Base-by-base conservation (phyloP, 78 protist species). In the Dictyostelium brefeldianum region DNA sequence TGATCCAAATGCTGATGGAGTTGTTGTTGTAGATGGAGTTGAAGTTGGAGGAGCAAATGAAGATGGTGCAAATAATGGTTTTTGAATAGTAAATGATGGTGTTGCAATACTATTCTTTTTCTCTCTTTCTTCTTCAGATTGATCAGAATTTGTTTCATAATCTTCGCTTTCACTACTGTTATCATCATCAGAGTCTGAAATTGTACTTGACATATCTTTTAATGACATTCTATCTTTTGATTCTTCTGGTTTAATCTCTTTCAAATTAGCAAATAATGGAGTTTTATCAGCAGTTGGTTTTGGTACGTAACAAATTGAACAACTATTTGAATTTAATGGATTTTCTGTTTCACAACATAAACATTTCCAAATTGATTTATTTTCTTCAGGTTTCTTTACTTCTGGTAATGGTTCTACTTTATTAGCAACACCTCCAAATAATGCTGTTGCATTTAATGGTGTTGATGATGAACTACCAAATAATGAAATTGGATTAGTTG, bases 261-360 rank as follows among this genome's bases (percentile, higher is more conserved):
- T 36, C 5, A 36, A 36, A 36, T 36, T 36, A 36, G 43, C 56
- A 14, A 51, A 14, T 51, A 51, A 51, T 51, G 10, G 10, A 8
- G 1, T 3, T 51, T 51, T 8, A 51, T 0, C 10, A 12, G 56
- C 73, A 14, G 17, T 29, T 65, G 47, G 6, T 5, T 36, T 20
- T 25, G 80, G 56, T 2, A 83, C 90, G 81, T 54, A 54, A 54
- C 90, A 83, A n/a, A 83, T 22, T 2, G 73, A 62, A 43, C 90
- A 83, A 8, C 62, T 22, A 2, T 31, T 70, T 3, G 15, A 25
- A 2, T 29, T 36, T 17, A 17, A 22, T 54, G 56, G 3, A 41
- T 83, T 83, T 20, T 31, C 57, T 56, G 79, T 41, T n/a, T 83
- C 90, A 41, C 90, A 83, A 43, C 90, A 83, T 11, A 65, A 51